Percentiles rank a stretch among this genome's conserved stretches.
These are phyloP conservation scores for Aspergillus haitiensis DNA, from an alignment of 495 filamentous ascomycete species.

Conservation along the genomic window DNA sequence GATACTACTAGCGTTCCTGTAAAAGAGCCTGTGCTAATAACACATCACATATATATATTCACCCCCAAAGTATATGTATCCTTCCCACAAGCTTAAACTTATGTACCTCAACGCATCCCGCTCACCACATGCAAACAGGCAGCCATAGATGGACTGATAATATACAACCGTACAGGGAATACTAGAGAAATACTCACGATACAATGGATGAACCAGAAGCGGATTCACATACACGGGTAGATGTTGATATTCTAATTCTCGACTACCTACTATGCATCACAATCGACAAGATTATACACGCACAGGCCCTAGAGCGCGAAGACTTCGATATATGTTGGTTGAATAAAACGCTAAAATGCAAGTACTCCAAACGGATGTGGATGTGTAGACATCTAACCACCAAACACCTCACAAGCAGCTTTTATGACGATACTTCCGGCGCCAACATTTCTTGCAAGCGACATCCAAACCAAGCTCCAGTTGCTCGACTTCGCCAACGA, in stretches of 20 bases:
- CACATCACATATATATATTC: no score
- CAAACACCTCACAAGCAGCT: slow-evolving; percentile 5
- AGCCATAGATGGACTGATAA: background rate
- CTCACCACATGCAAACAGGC: background rate
- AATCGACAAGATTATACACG: slow-evolving; percentile 32
- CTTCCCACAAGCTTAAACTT: background rate
- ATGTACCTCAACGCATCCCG: background rate
- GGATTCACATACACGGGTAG: slow-evolving; percentile 29
- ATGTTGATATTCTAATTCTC: slow-evolving; percentile 54
- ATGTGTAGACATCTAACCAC: background rate
- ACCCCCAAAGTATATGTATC: background rate
- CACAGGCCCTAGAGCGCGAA: slow-evolving; percentile 7
- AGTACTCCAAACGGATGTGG: slow-evolving; percentile 2
- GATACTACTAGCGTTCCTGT: no score
- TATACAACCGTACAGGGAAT: background rate
- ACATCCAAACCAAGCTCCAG: slow-evolving; percentile 33
- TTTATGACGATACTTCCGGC: slow-evolving; percentile 9
- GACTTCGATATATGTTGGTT: slow-evolving; percentile 26
- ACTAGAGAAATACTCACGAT: background rate
- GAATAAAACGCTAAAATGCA: slow-evolving; percentile 27
- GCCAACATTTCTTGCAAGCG: slow-evolving; percentile 18
- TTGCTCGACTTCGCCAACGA: slow-evolving; percentile 24
- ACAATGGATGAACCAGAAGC: slow-evolving; percentile 20
- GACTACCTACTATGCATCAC: slow-evolving; percentile 55
- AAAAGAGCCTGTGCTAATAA: no score